phyloP scores from a whole-genome alignment of 208 protist species.

The Acanthamoeba castellanii region DNA sequence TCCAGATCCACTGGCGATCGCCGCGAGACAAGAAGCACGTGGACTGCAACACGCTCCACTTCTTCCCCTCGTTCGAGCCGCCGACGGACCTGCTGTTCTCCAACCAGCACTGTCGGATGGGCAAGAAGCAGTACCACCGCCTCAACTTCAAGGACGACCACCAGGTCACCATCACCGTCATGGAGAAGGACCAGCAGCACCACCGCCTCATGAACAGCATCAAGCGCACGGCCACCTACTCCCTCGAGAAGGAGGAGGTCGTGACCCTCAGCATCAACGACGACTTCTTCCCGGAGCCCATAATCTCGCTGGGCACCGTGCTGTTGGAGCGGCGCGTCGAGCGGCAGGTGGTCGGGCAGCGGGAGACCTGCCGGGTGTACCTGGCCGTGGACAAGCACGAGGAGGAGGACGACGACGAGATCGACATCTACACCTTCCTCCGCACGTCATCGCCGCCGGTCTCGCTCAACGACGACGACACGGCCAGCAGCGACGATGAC shows the following conservation, averaged over 20 bases:
- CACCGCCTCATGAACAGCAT: slow-evolving; percentile 39
- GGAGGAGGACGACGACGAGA: slow-evolving; percentile 59
- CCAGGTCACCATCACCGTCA: slow-evolving; percentile 45
- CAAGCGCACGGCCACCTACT: slow-evolving; percentile 30
- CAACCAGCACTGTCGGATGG: slow-evolving; percentile 7
- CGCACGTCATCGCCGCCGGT: slow-evolving; percentile 25
- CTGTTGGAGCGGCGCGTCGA: slow-evolving; percentile 6
- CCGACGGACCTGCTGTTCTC: slow-evolving; percentile 16
- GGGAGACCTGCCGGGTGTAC: slow-evolving; percentile 58
- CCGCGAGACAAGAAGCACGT: slow-evolving; percentile 30
- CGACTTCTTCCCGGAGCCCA: slow-evolving; percentile 29
- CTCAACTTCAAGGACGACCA: slow-evolving; percentile 60
- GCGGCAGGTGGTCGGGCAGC: slow-evolving; percentile 27
- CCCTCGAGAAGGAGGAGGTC: slow-evolving; percentile 38
- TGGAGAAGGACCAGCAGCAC: slow-evolving; percentile 47
- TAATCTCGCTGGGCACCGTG: slow-evolving; percentile 37
- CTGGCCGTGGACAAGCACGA: slow-evolving; percentile 27
- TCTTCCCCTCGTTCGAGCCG: slow-evolving; percentile 48
- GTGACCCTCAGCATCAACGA: slow-evolving; percentile 42
- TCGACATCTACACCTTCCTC: slow-evolving; percentile 58
- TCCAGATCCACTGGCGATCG: slow-evolving; percentile 40
- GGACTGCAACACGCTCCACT: slow-evolving; percentile 29
- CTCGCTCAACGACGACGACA: slow-evolving; percentile 30
- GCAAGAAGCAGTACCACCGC: slow-evolving; percentile 53
- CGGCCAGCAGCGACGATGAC: slow-evolving; percentile 37